Conservation (phyloP, 257 asterid genomes). For the Cruciata laevipes region DNA sequence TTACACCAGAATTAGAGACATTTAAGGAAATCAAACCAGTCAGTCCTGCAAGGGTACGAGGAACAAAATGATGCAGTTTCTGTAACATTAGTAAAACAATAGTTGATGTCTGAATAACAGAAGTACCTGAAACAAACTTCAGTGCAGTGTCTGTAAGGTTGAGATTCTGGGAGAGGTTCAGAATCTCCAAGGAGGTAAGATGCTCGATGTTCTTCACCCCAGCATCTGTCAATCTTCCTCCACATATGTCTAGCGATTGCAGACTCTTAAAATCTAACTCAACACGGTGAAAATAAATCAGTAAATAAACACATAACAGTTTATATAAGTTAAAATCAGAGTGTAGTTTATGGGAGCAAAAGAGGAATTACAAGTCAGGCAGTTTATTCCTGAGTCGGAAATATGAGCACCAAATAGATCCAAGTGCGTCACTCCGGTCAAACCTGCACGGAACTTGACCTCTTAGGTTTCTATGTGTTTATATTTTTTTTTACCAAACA, state of each 20-base stretch:
- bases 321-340: not conserved
- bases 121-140: slow-evolving; percentile 74
- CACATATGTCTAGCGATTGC: slow-evolving; percentile 80
- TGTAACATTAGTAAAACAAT: not conserved
- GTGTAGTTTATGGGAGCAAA: not conserved
- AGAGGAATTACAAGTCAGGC: slow-evolving; percentile 43
- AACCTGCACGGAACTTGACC: slow-evolving; percentile 38
- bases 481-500: not conserved
- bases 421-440: slow-evolving; percentile 82
- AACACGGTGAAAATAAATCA: not conserved
- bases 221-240: slow-evolving; percentile 82
- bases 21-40: slow-evolving; percentile 64
- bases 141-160: slow-evolving; percentile 68
- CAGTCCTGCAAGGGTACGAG: slow-evolving; percentile 46
- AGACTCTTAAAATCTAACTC: slow-evolving; percentile 70
- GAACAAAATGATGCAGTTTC: not conserved
- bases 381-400: slow-evolving; percentile 76
- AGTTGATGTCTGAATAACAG: not conserved
- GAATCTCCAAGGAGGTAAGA: slow-evolving; percentile 59
- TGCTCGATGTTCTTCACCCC: slow-evolving; percentile 86
- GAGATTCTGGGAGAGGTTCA: slow-evolving; percentile 79
- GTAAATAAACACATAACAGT: not conserved
- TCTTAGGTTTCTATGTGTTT: not conserved
- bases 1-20: slow-evolving; percentile 64
- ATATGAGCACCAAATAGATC: slow-evolving; percentile 97